Evolutionary conservation across 2,329 filamentous ascomycete genomes (phyloP).

Genomic region (Aspergillus pseudotamarii): DNA sequence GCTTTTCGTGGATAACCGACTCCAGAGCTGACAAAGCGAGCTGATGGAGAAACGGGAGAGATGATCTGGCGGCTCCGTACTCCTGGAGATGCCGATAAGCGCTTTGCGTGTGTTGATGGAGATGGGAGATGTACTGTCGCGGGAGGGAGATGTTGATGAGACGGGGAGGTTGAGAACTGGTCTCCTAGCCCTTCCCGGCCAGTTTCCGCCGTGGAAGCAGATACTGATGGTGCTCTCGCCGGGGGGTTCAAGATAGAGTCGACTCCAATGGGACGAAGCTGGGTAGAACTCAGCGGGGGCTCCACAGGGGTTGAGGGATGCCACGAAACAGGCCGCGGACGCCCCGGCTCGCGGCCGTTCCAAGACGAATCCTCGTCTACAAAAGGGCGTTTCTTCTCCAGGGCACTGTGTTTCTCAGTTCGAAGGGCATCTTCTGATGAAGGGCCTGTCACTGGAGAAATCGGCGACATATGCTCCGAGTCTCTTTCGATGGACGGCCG

Average conservation of each 20-base stretch:
- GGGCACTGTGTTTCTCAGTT: conserved; percentile 22
- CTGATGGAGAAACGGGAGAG: conserved; percentile 41
- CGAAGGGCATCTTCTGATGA: conserved; percentile 32
- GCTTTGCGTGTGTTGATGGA: conserved; percentile 25
- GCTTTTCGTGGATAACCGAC: conserved; percentile 34
- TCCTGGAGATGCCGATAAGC: conserved; percentile 37
- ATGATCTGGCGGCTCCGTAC: conserved; percentile 34
- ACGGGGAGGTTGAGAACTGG: conserved; percentile 20
- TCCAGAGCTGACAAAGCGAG: conserved; percentile 33
- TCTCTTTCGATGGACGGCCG: conserved; percentile 32
- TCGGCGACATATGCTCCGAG: conserved; percentile 44
- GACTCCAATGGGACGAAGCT: conserved; percentile 43
- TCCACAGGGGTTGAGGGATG: conserved; percentile 40
- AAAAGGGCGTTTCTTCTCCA: conserved; percentile 29
- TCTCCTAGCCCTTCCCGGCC: conserved; percentile 28
- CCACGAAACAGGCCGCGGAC: conserved; percentile 38
- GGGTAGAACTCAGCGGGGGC: conserved; percentile 33
- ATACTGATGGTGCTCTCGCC: conserved; percentile 25
- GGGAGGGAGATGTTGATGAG: conserved; percentile 32
- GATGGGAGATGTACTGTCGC: conserved; percentile 30
- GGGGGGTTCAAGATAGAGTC: conserved; percentile 46
- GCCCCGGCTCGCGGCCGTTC: conserved; percentile 29
- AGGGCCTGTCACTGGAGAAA: conserved; percentile 32
- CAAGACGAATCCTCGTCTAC: conserved; percentile 19
- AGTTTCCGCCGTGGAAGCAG: conserved; percentile 14